Percentiles rank a stretch among this genome's conserved stretches.
These are phyloP conservation scores for Jaminaea rosea DNA, from an alignment of 1,284 basidiomycete genomes.

Conservation along the genomic window DNA sequence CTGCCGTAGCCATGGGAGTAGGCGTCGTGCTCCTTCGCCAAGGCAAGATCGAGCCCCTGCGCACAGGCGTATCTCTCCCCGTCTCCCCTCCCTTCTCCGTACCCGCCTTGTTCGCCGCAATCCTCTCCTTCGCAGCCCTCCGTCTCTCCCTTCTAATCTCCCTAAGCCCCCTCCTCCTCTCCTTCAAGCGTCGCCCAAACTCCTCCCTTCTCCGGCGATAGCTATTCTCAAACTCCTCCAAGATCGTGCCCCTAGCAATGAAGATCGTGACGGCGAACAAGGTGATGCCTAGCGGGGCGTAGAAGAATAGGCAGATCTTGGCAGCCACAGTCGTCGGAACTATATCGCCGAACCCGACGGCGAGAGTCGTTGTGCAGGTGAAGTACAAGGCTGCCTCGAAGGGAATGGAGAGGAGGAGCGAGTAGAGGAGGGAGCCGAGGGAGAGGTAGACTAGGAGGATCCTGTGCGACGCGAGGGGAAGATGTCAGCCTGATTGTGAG, in stretches of 20 bases:
- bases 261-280: constrained; percentile 56
- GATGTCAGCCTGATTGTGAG: too few species aligned
- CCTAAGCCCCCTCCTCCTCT: neutral
- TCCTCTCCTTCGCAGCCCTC: neutral
- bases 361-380: constrained; percentile 59
- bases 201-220: constrained; percentile 14
- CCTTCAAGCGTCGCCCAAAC: neutral
- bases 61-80: too few species aligned
- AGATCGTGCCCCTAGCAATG: constrained; percentile 60
- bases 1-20: too few species aligned
- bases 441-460: constrained; percentile 59
- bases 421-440: constrained; percentile 33
- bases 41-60: too few species aligned
- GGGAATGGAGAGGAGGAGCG: constrained; percentile 16
- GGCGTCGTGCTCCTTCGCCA: too few species aligned
- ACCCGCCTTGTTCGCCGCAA: neutral
- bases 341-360: constrained; percentile 71
- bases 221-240: constrained; percentile 52
- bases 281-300: constrained; percentile 44
- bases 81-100: neutral
- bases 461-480: too few species aligned
- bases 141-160: neutral
- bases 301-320: constrained; percentile 34
- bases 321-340: constrained; percentile 56
- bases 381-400: constrained; percentile 56